Conservation (phyloP, 352 stramenopile species). For the Phytopythium boreale region DNA sequence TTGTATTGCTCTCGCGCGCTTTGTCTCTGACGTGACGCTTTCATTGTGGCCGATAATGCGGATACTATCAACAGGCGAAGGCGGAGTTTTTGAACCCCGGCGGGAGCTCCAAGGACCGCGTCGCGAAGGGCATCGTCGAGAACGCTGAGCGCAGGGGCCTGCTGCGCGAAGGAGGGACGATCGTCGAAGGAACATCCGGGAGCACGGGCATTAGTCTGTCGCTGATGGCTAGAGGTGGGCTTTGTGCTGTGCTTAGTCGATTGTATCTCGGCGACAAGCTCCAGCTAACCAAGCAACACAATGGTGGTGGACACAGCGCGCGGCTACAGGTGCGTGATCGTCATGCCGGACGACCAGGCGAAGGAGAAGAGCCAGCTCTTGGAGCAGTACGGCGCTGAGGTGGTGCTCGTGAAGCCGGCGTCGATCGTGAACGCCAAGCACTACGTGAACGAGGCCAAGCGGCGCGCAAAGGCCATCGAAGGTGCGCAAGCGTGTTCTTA, state of each 20-base stretch:
- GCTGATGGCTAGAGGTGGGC: conserved; percentile 82
- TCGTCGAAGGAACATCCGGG: conserved; percentile 97
- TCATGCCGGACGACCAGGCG: conserved; percentile 97
- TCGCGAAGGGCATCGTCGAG: conserved; percentile 94
- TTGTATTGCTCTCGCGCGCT: background rate
- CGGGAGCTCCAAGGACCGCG: conserved; percentile 96
- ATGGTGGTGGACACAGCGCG: conserved; percentile 41
- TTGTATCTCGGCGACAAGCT: background rate
- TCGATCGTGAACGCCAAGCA: conserved; percentile 98
- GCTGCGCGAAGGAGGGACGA: conserved; percentile 89
- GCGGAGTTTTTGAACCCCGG: conserved; percentile 97
- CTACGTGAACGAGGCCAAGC: conserved; percentile 96
- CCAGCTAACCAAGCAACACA: background rate
- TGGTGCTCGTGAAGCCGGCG: conserved; percentile 87
- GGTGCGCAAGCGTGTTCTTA: conserved; percentile 20
- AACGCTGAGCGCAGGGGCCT: conserved; percentile 88
- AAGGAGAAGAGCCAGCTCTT: conserved; percentile 89
- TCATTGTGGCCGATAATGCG: background rate
- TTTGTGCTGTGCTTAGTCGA: background rate
- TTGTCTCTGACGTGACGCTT: background rate
- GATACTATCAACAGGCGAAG: conserved; percentile 62
- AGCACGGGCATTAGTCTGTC: conserved; percentile 98
- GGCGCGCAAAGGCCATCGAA: conserved; percentile 76
- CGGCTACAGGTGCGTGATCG: conserved; percentile 94
- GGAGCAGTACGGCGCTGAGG: conserved; percentile 81